Base-by-base conservation (phyloP, 1,139 yeast species). In the Arxiozyma heterogenica region DNA sequence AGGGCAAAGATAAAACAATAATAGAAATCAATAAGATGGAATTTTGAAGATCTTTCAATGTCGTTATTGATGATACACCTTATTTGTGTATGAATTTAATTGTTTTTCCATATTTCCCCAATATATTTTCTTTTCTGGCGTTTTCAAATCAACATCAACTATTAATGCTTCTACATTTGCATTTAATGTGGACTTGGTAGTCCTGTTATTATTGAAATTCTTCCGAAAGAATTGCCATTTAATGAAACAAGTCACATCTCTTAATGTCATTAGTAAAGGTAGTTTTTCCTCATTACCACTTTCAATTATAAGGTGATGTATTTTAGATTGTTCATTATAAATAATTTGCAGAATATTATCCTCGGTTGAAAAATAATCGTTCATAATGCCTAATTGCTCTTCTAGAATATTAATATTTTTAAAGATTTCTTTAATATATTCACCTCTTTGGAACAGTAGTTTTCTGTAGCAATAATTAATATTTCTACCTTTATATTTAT, bases 231-330 rank as follows among this genome's bases (percentile, higher is more conserved):
- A 46, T 44, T 53, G 47, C 69, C 70, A 67, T 46, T 53, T 55
- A 5, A 67, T 49, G 49, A 67, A 67, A 47, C 67, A 61, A 8
- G 70, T 59, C 1, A 68, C 65, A 53, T 68, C 71, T 55, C 68
- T 59, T 38, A 68, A 56, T 3, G 67, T 59, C 71, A 67, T 68
- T 12, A 63, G 53, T 17, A 59, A 53, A 21, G 58, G 50, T 25
- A 60, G 47, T 8, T 53, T 50, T 8, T 54, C 46, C 2, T 30
- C 30, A 12, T 54, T 17, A 17, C 46, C 42, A 8, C 15, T 46
- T 51, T 34, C 30, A 47, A 7, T 18, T 48, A 50, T 41, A n/a
- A 12, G 39, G 12, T 38, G 21, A 30, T 53, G 54, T 41, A 58
- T 51, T 3, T 53, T 30, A 42, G 52, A 49, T 45, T 67, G 71